Evolutionary conservation across 2,329 filamentous ascomycete genomes (phyloP), one percentile per base, ranked within the genome.

Genomic region (Penicillium rolfsii): DNA sequence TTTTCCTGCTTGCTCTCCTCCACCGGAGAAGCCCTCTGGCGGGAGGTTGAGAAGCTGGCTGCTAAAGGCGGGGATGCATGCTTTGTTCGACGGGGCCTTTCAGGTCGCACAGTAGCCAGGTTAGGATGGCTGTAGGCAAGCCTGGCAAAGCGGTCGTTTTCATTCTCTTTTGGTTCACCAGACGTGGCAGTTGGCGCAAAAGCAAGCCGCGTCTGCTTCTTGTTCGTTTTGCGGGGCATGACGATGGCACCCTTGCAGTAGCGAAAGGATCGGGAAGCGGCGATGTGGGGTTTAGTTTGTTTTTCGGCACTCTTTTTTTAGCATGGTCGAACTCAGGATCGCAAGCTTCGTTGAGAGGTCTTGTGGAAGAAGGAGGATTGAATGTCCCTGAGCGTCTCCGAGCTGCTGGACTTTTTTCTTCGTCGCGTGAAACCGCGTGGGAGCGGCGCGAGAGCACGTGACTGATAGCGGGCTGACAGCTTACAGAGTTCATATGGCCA

Each of bases 201-300:
- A n/a, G 76, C 66, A 41, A 81, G 73, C 52, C 76, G 77, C 54
- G 79, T 77, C 67, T 81, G 79, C 65, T 76, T 76, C 64, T 74
- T 75, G 48, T 65, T 64, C 48, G 67, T 64, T 55, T 66, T 72
- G 67, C 72, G 71, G 61, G 74, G 70, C 74, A 76, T 76, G 11
- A 28, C 53, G 53, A 53, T 56, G 52, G 57, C 35, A 52, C 35
- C 28, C 43, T 16, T 28, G 22, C 53, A 38, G 19, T 26, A 16
- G 19, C 28, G 16, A 40, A 12, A 14, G 7, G n/a, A 30, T 43
- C 26, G 33, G n/a, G 16, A 30, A 22, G 16, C 16, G 22, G 24
- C 22, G 50, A 40, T 36, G 12, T 24, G 50, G 24, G 24, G 2
- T 8, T 38, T 40, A 41, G 7, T n/a, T 35, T 8, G n/a, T 35